Percentiles rank a stretch among this genome's conserved stretches.
phyloP scores from a whole-genome alignment of 805 yeast genomes.

The Metschnikowia lachancei region DNA sequence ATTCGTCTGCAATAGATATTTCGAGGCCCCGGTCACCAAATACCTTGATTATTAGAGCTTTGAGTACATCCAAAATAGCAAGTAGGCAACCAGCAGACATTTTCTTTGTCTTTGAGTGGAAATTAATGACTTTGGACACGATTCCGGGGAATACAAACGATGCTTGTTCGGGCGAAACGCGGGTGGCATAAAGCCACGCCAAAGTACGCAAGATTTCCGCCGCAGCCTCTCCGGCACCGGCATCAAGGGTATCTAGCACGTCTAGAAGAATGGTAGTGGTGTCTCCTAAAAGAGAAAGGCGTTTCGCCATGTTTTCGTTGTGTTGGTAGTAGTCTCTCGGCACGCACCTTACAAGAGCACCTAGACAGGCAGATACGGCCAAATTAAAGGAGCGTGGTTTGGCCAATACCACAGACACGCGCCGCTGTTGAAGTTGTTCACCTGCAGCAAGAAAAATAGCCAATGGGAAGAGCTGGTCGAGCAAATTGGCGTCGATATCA shows the following conservation, averaged over 20 bases:
- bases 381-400: conserved; percentile 19
- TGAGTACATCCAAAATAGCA: conserved; percentile 23
- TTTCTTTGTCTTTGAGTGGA: conserved; percentile 21
- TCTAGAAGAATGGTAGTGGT: conserved; percentile 27
- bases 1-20: conserved; percentile 6
- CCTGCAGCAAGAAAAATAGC: conserved; percentile 25
- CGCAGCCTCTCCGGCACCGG: neutral
- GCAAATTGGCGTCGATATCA: conserved; percentile 21
- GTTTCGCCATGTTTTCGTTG: conserved; percentile 13
- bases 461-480: conserved; percentile 39
- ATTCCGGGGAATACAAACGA: conserved; percentile 43
- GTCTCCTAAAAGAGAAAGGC: conserved; percentile 31
- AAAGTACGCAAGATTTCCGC: conserved; percentile 13
- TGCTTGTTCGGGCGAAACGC: conserved; percentile 30
- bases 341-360: conserved; percentile 16
- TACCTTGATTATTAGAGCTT: conserved; percentile 25
- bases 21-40: conserved; percentile 28
- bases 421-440: conserved; percentile 2
- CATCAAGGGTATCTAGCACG: conserved; percentile 13
- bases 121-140: conserved; percentile 32
- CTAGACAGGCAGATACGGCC: conserved; percentile 19
- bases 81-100: conserved; percentile 26
- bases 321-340: conserved; percentile 23
- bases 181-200: conserved; percentile 14
- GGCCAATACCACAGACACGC: conserved; percentile 1